Evolutionary conservation across 257 asterid genomes (phyloP), one percentile per base, ranked within the genome.

Genomic region (Lycium ferocissimum): DNA sequence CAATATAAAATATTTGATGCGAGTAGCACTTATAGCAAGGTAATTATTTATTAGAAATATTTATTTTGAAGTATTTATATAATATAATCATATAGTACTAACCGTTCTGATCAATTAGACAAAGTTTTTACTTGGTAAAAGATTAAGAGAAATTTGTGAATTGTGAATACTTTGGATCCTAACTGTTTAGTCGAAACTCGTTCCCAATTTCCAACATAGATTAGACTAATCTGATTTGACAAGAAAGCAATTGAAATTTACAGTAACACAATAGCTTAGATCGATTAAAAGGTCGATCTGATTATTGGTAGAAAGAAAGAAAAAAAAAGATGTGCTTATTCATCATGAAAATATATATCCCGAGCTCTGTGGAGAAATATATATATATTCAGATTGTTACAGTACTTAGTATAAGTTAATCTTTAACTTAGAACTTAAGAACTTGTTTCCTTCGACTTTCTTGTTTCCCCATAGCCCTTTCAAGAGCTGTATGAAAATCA

Each of bases 401-500:
- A 66, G 1, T 35, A 35, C 20, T 2, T 67, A 67, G 35, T 13
- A 61, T 59, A 59, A 59, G 33, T 7, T 2, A 7, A 59, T 7
- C 66, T 12, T 59, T 59, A 1, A 59, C 7, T 73, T 61, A 94
- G 90, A 95, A 95, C 62, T 84, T 92, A 80, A 95, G 85, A 65
- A 95, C 93, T 88, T 95, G 99, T 83, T 95, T 95, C 62, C 94
- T 94, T 85, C 93, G 97, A 79, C 95, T 93, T 83, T 98, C 98
- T 12, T 86, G 92, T 87, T 94, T 95, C 26, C 99, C 98, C 51
- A 93, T 93, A 85, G 99, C 91, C 89, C 90, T 95, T 84, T 94
- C 94, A 83, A 95, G 87, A 20, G 97, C 97, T 76, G 79, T 58
- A 2, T 85, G 86, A 84, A 94, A 94, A 80, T 93, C 86, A 83